A percentile compares a stretch with the other conserved stretches of the same genome.
phyloP scores from a whole-genome alignment of 805 yeast genomes.

The Geotrichum ghanense region DNA sequence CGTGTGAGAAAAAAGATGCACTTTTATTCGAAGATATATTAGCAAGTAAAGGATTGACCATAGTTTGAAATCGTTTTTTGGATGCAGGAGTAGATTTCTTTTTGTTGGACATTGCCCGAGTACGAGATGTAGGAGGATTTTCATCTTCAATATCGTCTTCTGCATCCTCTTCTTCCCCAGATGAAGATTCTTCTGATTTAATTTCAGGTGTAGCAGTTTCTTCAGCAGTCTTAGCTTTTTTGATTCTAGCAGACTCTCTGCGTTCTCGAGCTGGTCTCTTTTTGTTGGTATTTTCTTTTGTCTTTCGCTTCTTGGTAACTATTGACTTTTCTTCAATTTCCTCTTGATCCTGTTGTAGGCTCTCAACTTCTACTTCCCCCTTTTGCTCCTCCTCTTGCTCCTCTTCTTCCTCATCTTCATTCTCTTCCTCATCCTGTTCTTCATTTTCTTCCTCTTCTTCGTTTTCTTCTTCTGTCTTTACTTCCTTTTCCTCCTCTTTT shows the following conservation, averaged over 20 bases:
- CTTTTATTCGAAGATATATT: conserved; percentile 60
- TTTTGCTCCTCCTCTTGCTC: conserved; percentile 5
- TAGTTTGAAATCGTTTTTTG: conserved; percentile 46
- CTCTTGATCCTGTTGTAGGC: conserved; percentile 7
- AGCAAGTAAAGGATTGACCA: conserved; percentile 49
- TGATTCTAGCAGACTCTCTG: conserved; percentile 1
- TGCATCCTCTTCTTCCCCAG: conserved; percentile 5
- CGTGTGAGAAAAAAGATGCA: conserved; percentile 62
- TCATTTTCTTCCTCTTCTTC: conserved; percentile 5
- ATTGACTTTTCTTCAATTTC: conserved; percentile 13
- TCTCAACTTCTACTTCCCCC: conserved; percentile 6
- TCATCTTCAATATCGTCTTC: conserved; percentile 7
- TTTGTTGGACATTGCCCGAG: conserved; percentile 2
- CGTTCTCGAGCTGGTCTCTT: conserved; percentile 5
- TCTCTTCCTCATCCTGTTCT: conserved; percentile 6
- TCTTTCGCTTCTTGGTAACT: conserved; percentile 12
- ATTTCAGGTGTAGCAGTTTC: conserved; percentile 3
- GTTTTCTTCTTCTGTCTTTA: conserved; percentile 2
- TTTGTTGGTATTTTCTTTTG: conserved; percentile 7
- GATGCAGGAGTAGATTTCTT: conserved; percentile 7
- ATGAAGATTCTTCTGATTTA: conserved; percentile 5
- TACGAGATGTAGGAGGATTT: conserved; percentile 6
- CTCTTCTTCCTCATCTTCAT: conserved; percentile 7
- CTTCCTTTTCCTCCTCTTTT: conserved; percentile 4
- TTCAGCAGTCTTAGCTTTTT: conserved; percentile 3